phyloP scores from a whole-genome alignment of 257 asterid genomes.

The Rhazya stricta region DNA sequence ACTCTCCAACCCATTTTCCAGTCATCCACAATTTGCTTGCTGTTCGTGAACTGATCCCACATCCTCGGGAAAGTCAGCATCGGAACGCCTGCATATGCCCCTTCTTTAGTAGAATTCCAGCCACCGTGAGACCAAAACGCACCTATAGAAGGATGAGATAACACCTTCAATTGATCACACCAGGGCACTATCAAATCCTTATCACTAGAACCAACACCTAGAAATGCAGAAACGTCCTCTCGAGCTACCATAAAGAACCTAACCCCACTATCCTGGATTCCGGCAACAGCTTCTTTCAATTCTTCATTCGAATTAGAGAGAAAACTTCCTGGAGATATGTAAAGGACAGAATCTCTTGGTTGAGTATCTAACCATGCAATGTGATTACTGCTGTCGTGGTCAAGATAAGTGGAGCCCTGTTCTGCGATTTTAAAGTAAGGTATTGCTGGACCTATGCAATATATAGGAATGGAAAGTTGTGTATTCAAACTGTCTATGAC shows the following conservation, averaged over 20 bases:
- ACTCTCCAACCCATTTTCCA: conserved; percentile 58
- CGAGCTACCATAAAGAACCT: conserved; percentile 51
- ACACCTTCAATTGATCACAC: conserved; percentile 55
- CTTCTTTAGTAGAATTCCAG: conserved; percentile 67
- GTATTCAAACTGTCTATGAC: conserved; percentile 35
- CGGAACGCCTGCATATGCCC: conserved; percentile 39
- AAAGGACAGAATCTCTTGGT: conserved; percentile 51
- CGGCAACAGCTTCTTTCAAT: conserved; percentile 33
- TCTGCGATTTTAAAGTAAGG: conserved; percentile 35
- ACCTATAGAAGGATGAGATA: conserved; percentile 45
- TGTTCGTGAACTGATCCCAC: conserved; percentile 44
- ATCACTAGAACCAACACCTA: neutral
- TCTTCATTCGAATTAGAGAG: conserved; percentile 51
- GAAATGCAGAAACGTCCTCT: conserved; percentile 20
- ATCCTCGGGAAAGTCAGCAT: conserved; percentile 40
- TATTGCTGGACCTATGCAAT: conserved; percentile 63
- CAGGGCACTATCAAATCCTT: conserved; percentile 52
- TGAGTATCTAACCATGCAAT: conserved; percentile 64
- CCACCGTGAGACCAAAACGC: conserved; percentile 72
- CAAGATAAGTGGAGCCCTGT: neutral
- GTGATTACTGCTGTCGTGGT: conserved; percentile 14
- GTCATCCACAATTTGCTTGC: conserved; percentile 49
- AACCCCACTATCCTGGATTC: conserved; percentile 33
- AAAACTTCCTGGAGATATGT: conserved; percentile 65
- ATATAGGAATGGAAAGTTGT: conserved; percentile 41